Base-by-base conservation (phyloP, 345 rosid genomes). In the Rhodamnia rubescens region DNA sequence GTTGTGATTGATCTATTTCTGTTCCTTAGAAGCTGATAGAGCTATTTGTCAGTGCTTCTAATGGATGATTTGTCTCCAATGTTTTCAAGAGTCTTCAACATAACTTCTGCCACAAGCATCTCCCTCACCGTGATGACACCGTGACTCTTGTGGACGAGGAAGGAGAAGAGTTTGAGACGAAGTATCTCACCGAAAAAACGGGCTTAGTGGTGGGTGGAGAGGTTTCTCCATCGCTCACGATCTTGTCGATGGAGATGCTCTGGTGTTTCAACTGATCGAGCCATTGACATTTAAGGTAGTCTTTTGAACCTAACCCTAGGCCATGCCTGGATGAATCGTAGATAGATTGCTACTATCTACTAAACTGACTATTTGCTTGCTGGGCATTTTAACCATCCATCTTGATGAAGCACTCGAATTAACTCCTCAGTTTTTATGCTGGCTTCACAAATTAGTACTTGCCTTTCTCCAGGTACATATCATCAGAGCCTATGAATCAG, bases 171-270 rank as follows among this genome's bases (percentile, higher is more conserved):
- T 90, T 64, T 24, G 59, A 83, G 80, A 85, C 94, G 6, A 91
- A 91, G 61, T 92, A 89, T 58, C 93, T 92, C 42, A 89, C 86
- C 7, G 83, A 83, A 13, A 91, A 85, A 89, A 83, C 53, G 92
- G 92, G 44, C 90, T 92, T 2, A 92, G 94, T 53, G 94, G 87
- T 7, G 94, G 94, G 22, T 92, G 94, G 94, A 90, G 92, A 88
- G 92, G 91, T 27, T 92, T 92, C 81, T 85, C 93, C 26, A 88
- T 88, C 74, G 92, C 88, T 53, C 93, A 91, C 26, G 85, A 89
- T 32, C 86, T 92, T 15, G 89, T 88, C 26, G 93, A 92, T 75
- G 92, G 93, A 75, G 94, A 91, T 87, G 90, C 89, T 1, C 8
- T 89, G 36, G 92, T 90, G 11, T 92, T 92, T 85, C 94, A 92